Percentiles rank a stretch among this genome's conserved stretches.
Conservation (phyloP, 805 yeast genomes). For the Candida sanyiensis region DNA sequence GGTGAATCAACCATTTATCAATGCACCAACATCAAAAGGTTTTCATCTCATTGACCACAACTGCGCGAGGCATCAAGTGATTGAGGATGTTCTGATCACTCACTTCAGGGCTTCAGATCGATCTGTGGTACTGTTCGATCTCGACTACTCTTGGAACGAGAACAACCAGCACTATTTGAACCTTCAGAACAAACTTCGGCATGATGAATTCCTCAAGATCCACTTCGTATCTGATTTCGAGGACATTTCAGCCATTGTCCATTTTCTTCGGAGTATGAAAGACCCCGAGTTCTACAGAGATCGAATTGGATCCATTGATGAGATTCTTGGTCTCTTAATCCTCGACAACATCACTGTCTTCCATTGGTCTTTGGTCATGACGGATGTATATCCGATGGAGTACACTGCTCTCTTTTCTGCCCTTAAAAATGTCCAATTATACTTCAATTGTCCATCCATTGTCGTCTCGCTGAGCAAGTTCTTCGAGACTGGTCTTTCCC, state of each 20-base stretch:
- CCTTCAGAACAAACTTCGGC: neutral
- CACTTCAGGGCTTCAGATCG: neutral
- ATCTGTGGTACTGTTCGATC: conserved; percentile 9
- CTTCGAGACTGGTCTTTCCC: conserved; percentile 20
- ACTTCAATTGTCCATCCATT: conserved; percentile 2
- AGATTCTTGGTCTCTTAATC: conserved; percentile 3
- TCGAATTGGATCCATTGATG: neutral
- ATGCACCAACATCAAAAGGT: neutral
- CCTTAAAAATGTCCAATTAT: neutral
- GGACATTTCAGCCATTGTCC: neutral
- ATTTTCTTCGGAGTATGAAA: conserved; percentile 1
- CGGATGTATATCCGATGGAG: conserved; percentile 7
- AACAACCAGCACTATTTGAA: conserved; percentile 1
- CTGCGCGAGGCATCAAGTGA: conserved; percentile 1
- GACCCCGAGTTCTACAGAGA: neutral
- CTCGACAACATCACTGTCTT: conserved; percentile 8
- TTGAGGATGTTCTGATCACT: neutral
- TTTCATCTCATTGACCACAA: conserved; percentile 7
- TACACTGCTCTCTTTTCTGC: conserved; percentile 1
- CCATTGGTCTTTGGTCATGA: conserved; percentile 2
- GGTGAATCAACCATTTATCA: neutral
- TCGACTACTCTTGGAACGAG: conserved; percentile 9
- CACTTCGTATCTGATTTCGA: neutral
- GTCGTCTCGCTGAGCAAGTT: conserved; percentile 4
- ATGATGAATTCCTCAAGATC: neutral